These are phyloP conservation scores for Styphnolobium japonicum DNA, from an alignment of 306 rosid genomes.

Conservation along the genomic window DNA sequence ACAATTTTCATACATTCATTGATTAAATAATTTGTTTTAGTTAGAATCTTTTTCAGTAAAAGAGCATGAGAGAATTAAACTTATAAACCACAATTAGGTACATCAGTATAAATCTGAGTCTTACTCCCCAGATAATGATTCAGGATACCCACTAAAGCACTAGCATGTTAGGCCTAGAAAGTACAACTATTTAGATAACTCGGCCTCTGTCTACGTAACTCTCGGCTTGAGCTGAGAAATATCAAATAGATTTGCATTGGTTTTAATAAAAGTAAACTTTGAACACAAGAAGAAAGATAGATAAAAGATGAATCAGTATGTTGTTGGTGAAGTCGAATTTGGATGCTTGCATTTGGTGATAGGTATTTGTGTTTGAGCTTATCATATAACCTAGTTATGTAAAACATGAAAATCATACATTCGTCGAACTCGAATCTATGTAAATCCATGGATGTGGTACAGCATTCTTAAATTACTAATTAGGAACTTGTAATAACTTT, in stretches of 20 bases:
- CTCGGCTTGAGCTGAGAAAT: no score
- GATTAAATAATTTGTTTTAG: no score
- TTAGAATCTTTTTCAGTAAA: no score
- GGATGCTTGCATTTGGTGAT: neutral
- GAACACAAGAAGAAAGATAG: neutral
- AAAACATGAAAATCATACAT: neutral
- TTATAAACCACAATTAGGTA: no score
- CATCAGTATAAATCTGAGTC: neutral
- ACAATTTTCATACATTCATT: neutral
- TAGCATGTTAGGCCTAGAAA: neutral
- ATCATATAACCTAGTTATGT: neutral
- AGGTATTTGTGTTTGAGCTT: neutral
- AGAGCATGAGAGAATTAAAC: no score
- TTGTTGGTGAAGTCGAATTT: neutral
- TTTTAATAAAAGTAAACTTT: neutral
- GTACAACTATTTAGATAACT: no score
- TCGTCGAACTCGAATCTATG: neutral
- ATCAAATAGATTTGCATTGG: no score
- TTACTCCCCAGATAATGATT: neutral
- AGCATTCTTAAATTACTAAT: neutral
- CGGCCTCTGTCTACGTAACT: no score
- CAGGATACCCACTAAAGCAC: neutral
- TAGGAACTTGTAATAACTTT: neutral
- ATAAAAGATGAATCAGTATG: neutral
- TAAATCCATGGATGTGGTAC: neutral